A percentile compares a stretch with the other conserved stretches of the same genome.
Evolutionary conservation across 2,329 filamentous ascomycete species (phyloP).

Genomic region (Colletotrichum graminicola): DNA sequence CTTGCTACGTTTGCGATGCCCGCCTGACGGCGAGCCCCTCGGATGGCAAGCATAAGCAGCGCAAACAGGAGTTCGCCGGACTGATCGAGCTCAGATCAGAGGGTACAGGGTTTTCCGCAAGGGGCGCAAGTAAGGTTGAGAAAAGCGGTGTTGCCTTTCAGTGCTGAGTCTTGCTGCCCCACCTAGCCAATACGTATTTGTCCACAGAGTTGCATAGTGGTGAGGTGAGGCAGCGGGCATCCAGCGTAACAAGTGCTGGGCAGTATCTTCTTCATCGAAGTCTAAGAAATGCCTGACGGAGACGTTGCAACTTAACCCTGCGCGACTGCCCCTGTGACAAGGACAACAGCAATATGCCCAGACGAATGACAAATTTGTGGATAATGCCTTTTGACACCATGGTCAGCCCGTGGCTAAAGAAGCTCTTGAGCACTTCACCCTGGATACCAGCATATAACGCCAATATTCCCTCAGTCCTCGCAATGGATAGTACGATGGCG

Average conservation of each 20-base stretch:
- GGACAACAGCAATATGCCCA: slow-evolving; percentile 70
- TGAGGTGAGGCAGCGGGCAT: neutral
- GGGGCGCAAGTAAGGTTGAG: slow-evolving; percentile 85
- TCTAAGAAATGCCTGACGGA: slow-evolving; percentile 19
- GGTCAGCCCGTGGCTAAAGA: slow-evolving; percentile 87
- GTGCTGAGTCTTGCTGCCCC: slow-evolving; percentile 62
- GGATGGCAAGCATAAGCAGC: slow-evolving; percentile 55
- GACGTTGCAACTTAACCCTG: slow-evolving; percentile 40
- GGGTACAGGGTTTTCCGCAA: slow-evolving; percentile 91
- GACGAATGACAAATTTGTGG: slow-evolving; percentile 76
- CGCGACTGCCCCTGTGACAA: slow-evolving; percentile 20
- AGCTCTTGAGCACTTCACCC: slow-evolving; percentile 84
- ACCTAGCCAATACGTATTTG: neutral
- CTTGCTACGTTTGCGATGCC: slow-evolving; percentile 89
- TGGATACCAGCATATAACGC: slow-evolving; percentile 82
- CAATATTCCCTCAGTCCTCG: slow-evolving; percentile 72
- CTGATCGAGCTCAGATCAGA: slow-evolving; percentile 85
- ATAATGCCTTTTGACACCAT: slow-evolving; percentile 88
- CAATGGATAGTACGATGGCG: slow-evolving; percentile 69
- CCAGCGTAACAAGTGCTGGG: neutral
- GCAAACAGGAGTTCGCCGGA: slow-evolving; percentile 74
- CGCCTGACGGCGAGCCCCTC: slow-evolving; percentile 71
- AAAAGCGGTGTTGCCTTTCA: slow-evolving; percentile 86
- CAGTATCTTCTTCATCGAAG: slow-evolving; percentile 8
- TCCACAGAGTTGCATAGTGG: neutral